Base-by-base conservation (phyloP, 176 grass and related monocot species). In the Raddia guianensis region DNA sequence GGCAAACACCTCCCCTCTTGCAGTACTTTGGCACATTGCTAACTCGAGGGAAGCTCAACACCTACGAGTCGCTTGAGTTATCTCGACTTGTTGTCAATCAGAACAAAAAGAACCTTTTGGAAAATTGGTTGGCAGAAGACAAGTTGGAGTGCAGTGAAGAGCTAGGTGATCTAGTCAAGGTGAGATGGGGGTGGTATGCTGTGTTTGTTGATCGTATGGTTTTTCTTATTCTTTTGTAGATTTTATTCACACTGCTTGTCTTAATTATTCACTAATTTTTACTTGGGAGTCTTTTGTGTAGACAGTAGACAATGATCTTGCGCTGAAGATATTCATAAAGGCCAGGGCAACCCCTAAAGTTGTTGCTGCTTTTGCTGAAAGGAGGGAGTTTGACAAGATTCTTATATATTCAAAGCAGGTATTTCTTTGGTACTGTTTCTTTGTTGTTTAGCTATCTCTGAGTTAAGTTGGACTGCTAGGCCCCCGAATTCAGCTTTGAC, bases 221-320 rank as follows among this genome's bases (percentile, higher is more conserved):
- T 54, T 69, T 75, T 5, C 9, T 50, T 64, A 15, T 73, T 21
- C 12, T 66, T 61, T 52, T 11, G 44, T 4, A n/a, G 70, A 40
- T 69, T 77, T 49, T 58, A 1, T 59, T 45, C 42, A 53, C 21
- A 53, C 8, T 60, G 15, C 15, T 56, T 58, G 20, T 12, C 52
- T 51, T 12, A 58, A 78, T 62, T 82, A 68, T 83, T 81, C 49
- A 57, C 73, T 73, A 58, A 70, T 1, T 2, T 4, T 63, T 32
- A 63, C 8, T 68, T 57, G 33, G 18, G 81, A 34, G 50, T 14
- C 40, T 86, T 73, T 70, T 8, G 46, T 93, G 77, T 79, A 99
- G 96, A 99, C 96, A 51, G 92, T 95, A 73, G 96, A 99, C 86
- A 99, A 91, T 89, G 96, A 99, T 90, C 88, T 99, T 80, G 96